Evolutionary conservation across 305 asterid genomes (phyloP).

Genomic region (Fraxinus albicans): DNA sequence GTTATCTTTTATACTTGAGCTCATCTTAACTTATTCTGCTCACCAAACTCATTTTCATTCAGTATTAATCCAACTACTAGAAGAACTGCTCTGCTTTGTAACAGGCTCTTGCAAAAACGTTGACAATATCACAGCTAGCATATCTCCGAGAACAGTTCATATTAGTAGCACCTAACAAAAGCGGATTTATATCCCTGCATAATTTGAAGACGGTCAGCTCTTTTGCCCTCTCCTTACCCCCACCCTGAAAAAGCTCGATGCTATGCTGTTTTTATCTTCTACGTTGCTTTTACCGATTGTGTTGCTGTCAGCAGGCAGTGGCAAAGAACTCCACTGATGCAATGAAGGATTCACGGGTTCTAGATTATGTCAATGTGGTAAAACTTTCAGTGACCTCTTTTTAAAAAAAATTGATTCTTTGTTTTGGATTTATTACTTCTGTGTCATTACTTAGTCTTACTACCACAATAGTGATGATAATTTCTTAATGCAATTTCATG

Average conservation of each 20-base stretch:
- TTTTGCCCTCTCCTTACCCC: constrained; percentile 3
- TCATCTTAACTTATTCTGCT: neutral
- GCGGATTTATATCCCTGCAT: constrained; percentile 49
- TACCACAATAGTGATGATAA: neutral
- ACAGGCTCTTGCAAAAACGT: constrained; percentile 62
- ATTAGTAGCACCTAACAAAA: constrained; percentile 51
- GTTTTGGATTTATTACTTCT: neutral
- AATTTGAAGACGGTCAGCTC: constrained; percentile 45
- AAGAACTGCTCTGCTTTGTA: neutral
- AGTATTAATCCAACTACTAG: neutral
- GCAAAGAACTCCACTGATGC: constrained; percentile 77
- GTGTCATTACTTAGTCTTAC: neutral
- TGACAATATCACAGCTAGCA: constrained; percentile 49
- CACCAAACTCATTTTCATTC: neutral
- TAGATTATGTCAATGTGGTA: constrained; percentile 78
- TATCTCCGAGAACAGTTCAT: constrained; percentile 66
- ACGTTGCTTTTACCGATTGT: neutral
- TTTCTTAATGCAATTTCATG: neutral
- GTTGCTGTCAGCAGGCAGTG: constrained; percentile 51
- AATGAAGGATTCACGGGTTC: constrained; percentile 84
- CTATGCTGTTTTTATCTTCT: neutral
- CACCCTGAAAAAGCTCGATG: neutral
- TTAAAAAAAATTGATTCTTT: neutral
- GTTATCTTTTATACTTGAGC: neutral
- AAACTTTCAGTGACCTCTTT: constrained; percentile 2